A percentile compares a stretch with the other conserved stretches of the same genome.
phyloP scores from a whole-genome alignment of 257 asterid genomes.

The Schizonepeta tenuifolia region DNA sequence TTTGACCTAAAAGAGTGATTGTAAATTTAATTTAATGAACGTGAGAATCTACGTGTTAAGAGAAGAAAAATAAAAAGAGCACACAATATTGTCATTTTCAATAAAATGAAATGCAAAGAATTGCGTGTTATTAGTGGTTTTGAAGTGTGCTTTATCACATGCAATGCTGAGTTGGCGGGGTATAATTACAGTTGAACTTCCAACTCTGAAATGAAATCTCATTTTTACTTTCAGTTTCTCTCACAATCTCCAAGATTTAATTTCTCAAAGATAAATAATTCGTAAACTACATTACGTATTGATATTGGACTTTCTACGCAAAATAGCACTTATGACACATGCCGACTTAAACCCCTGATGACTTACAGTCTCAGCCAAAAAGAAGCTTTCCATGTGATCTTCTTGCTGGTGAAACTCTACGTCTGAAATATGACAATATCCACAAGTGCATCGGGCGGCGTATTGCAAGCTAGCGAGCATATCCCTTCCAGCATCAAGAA shows the following conservation, averaged over 20 bases:
- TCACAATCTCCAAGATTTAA: neutral
- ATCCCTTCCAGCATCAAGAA: conserved; percentile 95
- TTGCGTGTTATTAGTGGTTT: neutral
- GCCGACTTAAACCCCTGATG: neutral
- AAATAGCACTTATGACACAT: neutral
- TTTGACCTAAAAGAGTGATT: conserved; percentile 64
- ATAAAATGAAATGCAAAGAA: neutral
- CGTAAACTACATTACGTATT: neutral
- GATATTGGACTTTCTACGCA: neutral
- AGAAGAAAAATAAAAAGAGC: neutral
- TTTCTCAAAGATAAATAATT: neutral
- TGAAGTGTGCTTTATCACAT: neutral
- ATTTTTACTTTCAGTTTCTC: neutral
- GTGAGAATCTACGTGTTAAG: neutral
- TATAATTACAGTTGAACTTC: neutral
- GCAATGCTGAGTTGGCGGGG: neutral
- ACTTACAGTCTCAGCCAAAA: conserved; percentile 97
- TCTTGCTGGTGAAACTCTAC: conserved; percentile 94
- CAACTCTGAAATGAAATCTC: neutral
- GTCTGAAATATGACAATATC: conserved; percentile 97
- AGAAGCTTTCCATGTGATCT: conserved; percentile 99
- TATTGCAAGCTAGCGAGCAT: conserved; percentile 94
- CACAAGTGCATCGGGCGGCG: conserved; percentile 93
- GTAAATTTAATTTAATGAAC: neutral
- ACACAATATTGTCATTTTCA: neutral